Percentiles rank a stretch among this genome's conserved stretches.
phyloP scores from a whole-genome alignment of 1,284 basidiomycete species.

The Puccinia coronata region DNA sequence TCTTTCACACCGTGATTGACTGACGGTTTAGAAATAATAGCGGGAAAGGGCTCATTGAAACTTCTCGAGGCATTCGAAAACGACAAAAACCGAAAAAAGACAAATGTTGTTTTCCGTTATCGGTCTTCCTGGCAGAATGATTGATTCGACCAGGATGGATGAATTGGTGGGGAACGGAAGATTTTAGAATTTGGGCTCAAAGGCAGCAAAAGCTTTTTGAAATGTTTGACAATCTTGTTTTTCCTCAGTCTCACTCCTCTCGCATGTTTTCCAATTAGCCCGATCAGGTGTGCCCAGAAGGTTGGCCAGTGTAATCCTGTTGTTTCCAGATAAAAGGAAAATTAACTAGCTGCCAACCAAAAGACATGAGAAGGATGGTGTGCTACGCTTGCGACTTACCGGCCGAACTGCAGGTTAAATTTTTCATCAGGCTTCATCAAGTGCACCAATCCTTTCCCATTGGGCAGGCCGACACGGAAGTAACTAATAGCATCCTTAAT shows the following conservation, averaged over 20 bases:
- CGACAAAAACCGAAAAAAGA: no score
- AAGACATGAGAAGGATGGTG: slow-evolving; percentile 15
- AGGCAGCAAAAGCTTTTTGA: slow-evolving; percentile 74
- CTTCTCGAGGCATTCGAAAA: no score
- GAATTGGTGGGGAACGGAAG: no score
- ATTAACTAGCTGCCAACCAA: slow-evolving; percentile 3
- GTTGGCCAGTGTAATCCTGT: slow-evolving; percentile 74
- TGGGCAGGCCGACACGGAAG: slow-evolving; percentile 84
- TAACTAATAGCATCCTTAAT: slow-evolving; percentile 66
- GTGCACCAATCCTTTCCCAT: slow-evolving; percentile 81
- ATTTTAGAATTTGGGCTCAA: slow-evolving; percentile 62
- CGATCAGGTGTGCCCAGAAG: slow-evolving; percentile 73
- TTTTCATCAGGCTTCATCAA: slow-evolving; percentile 72
- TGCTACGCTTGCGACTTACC: slow-evolving; percentile 64
- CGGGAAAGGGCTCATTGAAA: no score
- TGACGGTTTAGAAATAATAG: no score
- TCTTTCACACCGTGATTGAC: no score
- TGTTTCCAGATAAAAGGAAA: not conserved
- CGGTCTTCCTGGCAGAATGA: no score
- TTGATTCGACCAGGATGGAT: no score
- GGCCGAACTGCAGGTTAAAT: slow-evolving; percentile 87
- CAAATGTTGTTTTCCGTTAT: no score
- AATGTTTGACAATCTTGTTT: slow-evolving; percentile 75
- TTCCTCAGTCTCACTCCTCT: slow-evolving; percentile 70
- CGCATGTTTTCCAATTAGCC: slow-evolving; percentile 85